Conservation (phyloP, 441 rosid genomes). For the Croton laevigatus region DNA sequence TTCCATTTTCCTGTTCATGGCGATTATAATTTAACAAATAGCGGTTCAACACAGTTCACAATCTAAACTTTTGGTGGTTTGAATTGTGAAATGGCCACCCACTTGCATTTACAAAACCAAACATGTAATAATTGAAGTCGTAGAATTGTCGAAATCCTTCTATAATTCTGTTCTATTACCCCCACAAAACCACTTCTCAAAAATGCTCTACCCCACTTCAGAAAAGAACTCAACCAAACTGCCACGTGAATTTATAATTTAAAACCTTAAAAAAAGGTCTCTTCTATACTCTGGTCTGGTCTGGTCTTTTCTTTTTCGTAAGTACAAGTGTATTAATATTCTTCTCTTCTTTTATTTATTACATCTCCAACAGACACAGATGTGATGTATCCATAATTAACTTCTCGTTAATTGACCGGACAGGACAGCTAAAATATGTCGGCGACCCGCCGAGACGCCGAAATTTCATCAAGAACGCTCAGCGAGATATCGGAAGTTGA, state of each 20-base stretch:
- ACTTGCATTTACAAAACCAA: too few species aligned
- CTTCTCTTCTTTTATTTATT: neutral
- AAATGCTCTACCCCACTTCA: neutral
- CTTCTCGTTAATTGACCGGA: neutral
- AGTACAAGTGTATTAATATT: conserved; percentile 8
- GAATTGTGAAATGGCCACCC: too few species aligned
- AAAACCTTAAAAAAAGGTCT: neutral
- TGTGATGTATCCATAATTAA: neutral
- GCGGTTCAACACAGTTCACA: too few species aligned
- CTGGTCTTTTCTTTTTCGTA: neutral
- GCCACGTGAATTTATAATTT: conserved; percentile 15
- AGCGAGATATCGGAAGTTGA: conserved; percentile 58
- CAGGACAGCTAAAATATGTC: conserved; percentile 22
- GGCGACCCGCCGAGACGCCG: conserved; percentile 11
- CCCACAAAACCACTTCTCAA: neutral
- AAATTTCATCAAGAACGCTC: conserved; percentile 43
- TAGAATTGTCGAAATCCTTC: conserved; percentile 10
- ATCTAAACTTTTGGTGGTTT: too few species aligned
- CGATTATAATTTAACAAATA: too few species aligned
- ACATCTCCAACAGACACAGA: neutral
- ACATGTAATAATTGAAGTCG: too few species aligned
- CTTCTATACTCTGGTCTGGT: neutral
- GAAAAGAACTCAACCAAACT: neutral
- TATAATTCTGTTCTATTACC: too few species aligned
- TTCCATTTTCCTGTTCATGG: too few species aligned